A percentile compares a stretch with the other conserved stretches of the same genome.
phyloP scores from a whole-genome alignment of 2,329 filamentous ascomycete species.

The Venturia pyrina region DNA sequence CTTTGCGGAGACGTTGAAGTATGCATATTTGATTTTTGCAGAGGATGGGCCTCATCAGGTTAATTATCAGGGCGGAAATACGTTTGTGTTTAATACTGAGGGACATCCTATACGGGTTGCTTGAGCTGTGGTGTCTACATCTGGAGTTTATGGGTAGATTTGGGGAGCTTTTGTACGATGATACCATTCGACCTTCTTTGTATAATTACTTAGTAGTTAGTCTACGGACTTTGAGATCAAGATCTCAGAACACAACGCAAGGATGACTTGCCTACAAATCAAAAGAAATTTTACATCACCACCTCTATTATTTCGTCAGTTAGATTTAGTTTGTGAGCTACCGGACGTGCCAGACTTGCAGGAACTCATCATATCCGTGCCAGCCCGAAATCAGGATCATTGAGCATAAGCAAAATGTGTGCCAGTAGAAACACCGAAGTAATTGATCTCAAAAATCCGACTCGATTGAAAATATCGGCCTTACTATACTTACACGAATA shows the following conservation, averaged over 20 bases:
- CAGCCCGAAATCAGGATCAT: no score
- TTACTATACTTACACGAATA: background rate
- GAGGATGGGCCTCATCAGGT: constrained; percentile 50
- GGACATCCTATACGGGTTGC: constrained; percentile 48
- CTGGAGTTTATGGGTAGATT: background rate
- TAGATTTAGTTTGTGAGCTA: no score
- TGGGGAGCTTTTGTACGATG: background rate
- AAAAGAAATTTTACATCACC: no score
- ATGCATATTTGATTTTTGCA: constrained; percentile 62
- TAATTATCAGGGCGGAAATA: constrained; percentile 22
- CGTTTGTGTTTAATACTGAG: constrained; percentile 55
- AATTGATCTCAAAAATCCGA: no score
- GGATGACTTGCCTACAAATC: background rate
- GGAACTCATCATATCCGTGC: no score
- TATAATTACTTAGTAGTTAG: background rate
- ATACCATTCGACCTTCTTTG: background rate
- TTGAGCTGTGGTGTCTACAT: background rate
- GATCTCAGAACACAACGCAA: background rate
- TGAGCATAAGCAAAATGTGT: no score
- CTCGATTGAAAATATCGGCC: no score
- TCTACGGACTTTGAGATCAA: background rate
- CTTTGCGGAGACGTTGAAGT: constrained; percentile 83
- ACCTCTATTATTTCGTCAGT: no score
- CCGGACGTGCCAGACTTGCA: no score
- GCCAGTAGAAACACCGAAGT: no score